Percentiles rank a stretch among this genome's conserved stretches.
These are phyloP conservation scores for Dryadomyces quercus-mongolicae DNA, from an alignment of 2,329 filamentous ascomycete species.

Conservation along the genomic window DNA sequence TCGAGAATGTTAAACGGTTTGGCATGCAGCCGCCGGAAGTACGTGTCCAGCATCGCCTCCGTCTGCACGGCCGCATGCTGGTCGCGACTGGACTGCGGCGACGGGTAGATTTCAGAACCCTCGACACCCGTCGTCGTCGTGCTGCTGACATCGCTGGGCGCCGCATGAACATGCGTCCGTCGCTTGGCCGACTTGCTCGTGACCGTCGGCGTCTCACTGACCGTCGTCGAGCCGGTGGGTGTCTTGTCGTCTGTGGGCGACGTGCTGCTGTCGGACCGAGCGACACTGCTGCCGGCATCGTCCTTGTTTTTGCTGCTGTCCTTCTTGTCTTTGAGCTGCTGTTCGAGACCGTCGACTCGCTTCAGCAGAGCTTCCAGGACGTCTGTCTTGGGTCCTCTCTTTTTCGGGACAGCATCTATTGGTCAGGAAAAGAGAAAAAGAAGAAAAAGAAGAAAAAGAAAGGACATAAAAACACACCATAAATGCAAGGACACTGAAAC, in stretches of 20 bases:
- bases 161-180: neutral
- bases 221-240: constrained; percentile 11
- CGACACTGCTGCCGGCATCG: neutral
- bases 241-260: neutral
- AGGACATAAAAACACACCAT: constrained; percentile 43
- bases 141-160: neutral
- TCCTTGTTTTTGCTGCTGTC: constrained; percentile 17
- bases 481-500: constrained; percentile 79
- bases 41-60: constrained; percentile 61
- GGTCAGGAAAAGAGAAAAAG: neutral
- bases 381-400: constrained; percentile 81
- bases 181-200: neutral
- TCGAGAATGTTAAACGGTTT: constrained; percentile 76
- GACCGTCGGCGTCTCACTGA: neutral
- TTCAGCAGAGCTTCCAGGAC: constrained; percentile 76
- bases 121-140: neutral
- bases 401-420: constrained; percentile 76
- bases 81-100: constrained; percentile 18
- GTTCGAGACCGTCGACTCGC: constrained; percentile 74
- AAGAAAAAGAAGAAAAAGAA: constrained; percentile 9
- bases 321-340: constrained; percentile 60
- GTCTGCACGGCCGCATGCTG: constrained; percentile 35
- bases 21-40: constrained; percentile 67
- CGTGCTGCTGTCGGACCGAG: neutral
- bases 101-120: neutral